These are phyloP conservation scores for Hirsutella thompsonii DNA, from an alignment of 2,329 filamentous ascomycete genomes.

Conservation along the genomic window DNA sequence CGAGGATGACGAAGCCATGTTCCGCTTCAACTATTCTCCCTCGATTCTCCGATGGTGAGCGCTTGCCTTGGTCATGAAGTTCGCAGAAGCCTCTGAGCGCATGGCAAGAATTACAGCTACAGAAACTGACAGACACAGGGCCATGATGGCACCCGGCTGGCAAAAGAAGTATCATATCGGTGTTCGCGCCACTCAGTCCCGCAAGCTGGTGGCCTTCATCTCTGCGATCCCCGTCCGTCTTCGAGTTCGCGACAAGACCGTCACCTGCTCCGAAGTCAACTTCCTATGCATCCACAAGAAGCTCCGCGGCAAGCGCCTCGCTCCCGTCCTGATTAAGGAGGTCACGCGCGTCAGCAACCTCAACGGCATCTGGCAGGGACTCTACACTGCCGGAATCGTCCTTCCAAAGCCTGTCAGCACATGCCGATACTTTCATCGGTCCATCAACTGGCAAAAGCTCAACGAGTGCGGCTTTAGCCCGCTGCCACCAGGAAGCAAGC, in stretches of 20 bases:
- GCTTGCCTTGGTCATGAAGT: too few relatives aligned
- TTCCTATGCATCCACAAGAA: slow-evolving; percentile 99
- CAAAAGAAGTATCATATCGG: slow-evolving; percentile 90
- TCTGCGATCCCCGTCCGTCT: slow-evolving; percentile 81
- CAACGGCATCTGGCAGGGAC: slow-evolving; percentile 79
- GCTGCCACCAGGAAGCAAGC: slow-evolving; percentile 71
- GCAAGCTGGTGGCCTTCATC: slow-evolving; percentile 89
- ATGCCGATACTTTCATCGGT: slow-evolving; percentile 88
- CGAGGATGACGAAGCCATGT: slow-evolving; percentile 93
- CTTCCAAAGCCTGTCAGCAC: slow-evolving; percentile 86
- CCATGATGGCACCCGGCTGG: slow-evolving; percentile 90
- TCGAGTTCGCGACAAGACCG: slow-evolving; percentile 60
- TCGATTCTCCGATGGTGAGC: slow-evolving; percentile 78
- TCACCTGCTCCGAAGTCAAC: slow-evolving; percentile 87
- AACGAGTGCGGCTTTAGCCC: slow-evolving; percentile 92
- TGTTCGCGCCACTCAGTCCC: slow-evolving; percentile 70
- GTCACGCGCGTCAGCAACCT: slow-evolving; percentile 87
- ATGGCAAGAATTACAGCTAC: neutral
- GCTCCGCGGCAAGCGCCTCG: slow-evolving; percentile 79
- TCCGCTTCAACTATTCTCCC: slow-evolving; percentile 90
- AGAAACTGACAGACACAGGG: slow-evolving; percentile 39
- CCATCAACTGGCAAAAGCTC: slow-evolving; percentile 91
- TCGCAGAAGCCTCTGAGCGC: neutral
- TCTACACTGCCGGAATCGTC: slow-evolving; percentile 88
- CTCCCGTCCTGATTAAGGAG: slow-evolving; percentile 93